Evolutionary conservation across 352 stramenopile genomes (phyloP), one percentile per base, ranked within the genome.

Genomic region (Pythium dissotocum): DNA sequence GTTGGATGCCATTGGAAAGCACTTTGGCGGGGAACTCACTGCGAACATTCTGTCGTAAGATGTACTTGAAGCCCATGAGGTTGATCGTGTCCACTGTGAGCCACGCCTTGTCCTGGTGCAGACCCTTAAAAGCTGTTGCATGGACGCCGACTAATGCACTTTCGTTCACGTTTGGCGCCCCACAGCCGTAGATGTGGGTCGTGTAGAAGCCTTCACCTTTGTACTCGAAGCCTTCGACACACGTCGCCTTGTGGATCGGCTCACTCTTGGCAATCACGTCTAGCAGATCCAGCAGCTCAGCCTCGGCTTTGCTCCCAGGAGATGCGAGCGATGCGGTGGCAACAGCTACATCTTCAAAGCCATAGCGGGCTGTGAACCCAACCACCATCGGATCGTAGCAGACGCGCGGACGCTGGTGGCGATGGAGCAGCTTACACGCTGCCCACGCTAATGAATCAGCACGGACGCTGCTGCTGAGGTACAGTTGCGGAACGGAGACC

Each of bases 281-380:
- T 2, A 72, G 49, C 16, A 72, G 42, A 14, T 38, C 53, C 18
- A 72, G 32, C 6, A 72, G n/a, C 58, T 72, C 65, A 8, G 5
- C 24, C 32, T 72, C 65, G 21, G 65, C 65, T 3, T 30, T n/a
- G 21, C 51, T 67, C 2, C 4, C 16, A 18, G 53, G 68, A 12
- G 82, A 54, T 2, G 52, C 61, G 8, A 75, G 40, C 24, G 84
- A 60, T 26, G 82, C 71, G 10, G 52, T 63, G 9, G 66, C 53
- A 7, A 81, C 63, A 0, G 40, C 51, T 12, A 66, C 59, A 0
- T 71, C 71, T 32, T 64, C 61, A 4, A 88, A 57, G 8, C 70
- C 67, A 67, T 85, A 85, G 28, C 61, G 76, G 18, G 65, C 48
- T n/a, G 77, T 21, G 28, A 67, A 67, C 21, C 35, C 35, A 6